Percentiles rank a stretch among this genome's conserved stretches.
phyloP scores from a whole-genome alignment of 129 eudicot species.

The Escallonia herrerae region DNA sequence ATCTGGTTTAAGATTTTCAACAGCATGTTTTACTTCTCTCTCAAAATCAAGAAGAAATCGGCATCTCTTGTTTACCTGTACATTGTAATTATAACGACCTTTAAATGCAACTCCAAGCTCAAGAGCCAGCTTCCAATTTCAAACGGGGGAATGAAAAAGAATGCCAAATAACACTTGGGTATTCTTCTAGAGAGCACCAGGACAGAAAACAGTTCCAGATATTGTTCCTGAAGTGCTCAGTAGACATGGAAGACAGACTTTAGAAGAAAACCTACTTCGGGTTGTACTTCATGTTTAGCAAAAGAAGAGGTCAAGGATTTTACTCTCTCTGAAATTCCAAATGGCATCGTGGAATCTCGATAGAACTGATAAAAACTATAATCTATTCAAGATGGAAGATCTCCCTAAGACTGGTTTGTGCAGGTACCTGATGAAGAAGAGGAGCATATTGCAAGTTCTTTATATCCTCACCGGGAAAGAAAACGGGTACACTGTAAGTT shows the following conservation, averaged over 20 bases:
- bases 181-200: not conserved
- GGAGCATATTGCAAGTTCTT: constrained; percentile 91
- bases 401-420: not conserved
- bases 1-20: constrained; percentile 45
- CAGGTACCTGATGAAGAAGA: constrained; percentile 79
- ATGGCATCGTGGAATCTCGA: not conserved
- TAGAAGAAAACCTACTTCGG: not conserved
- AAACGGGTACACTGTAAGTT: constrained; percentile 73
- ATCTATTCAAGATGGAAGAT: not conserved
- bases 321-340: not conserved
- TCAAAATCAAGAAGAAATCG: constrained; percentile 95
- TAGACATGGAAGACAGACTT: too few relatives aligned
- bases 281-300: not conserved
- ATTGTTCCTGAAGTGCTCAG: too few relatives aligned
- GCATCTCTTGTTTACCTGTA: constrained; percentile 88
- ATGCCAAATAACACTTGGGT: too few relatives aligned
- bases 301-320: not conserved
- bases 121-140: not conserved
- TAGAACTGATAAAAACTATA: too few relatives aligned
- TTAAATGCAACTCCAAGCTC: not conserved
- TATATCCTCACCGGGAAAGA: constrained; percentile 88
- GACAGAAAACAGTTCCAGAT: not conserved
- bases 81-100: not conserved
- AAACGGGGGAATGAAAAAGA: not conserved
- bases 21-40: constrained; percentile 45